A percentile compares a stretch with the other conserved stretches of the same genome.
Conservation (phyloP, 75 land plant genomes). For the Azolla pinnata region DNA sequence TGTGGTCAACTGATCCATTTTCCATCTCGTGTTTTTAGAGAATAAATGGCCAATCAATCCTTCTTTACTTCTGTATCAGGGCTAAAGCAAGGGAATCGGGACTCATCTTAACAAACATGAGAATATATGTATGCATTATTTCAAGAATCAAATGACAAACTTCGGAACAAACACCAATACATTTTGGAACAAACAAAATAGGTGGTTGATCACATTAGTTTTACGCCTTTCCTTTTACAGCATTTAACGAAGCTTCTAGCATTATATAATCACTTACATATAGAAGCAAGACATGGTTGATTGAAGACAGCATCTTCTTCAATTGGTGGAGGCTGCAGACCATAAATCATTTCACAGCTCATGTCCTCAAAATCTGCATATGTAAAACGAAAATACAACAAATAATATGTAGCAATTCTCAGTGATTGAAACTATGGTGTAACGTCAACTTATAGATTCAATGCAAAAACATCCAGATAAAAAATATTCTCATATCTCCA, state of each 20-base stretch:
- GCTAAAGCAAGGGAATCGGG: neutral
- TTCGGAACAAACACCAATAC: neutral
- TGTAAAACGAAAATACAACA: neutral
- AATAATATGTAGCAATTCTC: neutral
- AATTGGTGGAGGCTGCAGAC: constrained; percentile 65
- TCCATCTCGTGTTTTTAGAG: neutral
- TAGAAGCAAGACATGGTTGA: constrained; percentile 63
- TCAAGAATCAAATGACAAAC: neutral
- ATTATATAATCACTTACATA: constrained; percentile 50
- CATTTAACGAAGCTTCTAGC: no score
- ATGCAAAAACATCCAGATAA: no score
- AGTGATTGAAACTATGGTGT: no score
- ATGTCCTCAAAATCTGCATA: constrained; percentile 92
- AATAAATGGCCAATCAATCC: neutral
- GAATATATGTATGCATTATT: neutral
- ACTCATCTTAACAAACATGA: neutral
- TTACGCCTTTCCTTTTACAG: no score
- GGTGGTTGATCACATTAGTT: neutral
- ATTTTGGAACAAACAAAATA: neutral
- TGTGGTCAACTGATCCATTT: no score
- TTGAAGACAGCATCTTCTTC: constrained; percentile 79
- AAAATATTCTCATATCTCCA: no score
- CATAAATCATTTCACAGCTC: constrained; percentile 98
- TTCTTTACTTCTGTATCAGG: no score
- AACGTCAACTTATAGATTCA: no score